phyloP scores from a whole-genome alignment of 1,284 basidiomycete genomes.

The Termitomyces sp. region DNA sequence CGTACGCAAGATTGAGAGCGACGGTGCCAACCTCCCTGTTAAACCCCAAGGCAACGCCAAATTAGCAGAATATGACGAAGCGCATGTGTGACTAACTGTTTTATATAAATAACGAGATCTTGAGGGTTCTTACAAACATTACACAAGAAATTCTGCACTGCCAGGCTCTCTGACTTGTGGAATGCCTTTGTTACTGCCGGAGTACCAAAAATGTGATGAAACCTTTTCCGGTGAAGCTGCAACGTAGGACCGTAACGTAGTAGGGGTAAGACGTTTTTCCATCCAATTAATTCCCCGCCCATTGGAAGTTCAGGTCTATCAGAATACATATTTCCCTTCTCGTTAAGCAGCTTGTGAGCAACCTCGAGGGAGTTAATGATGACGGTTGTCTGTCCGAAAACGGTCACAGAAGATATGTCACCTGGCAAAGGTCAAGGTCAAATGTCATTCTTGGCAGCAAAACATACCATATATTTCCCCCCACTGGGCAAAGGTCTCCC shows the following conservation, averaged over 20 bases:
- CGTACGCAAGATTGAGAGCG: constrained; percentile 32
- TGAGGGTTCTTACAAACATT: constrained; percentile 39
- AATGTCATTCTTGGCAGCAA: too few species aligned
- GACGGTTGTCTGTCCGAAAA: constrained; percentile 35
- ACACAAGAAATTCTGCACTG: constrained; percentile 43
- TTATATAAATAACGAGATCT: constrained; percentile 37
- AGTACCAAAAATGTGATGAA: constrained; percentile 39
- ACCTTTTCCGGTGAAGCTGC: constrained; percentile 44
- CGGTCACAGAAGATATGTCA: constrained; percentile 27
- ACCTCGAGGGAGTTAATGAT: constrained; percentile 36
- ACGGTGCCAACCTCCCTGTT: constrained; percentile 27
- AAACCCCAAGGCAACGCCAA: neutral
- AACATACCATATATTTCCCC: constrained; percentile 11
- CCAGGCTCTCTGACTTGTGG: constrained; percentile 35
- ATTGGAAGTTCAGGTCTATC: constrained; percentile 31
- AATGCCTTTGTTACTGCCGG: constrained; percentile 26
- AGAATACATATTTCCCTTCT: constrained; percentile 38
- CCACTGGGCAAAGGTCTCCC: constrained; percentile 13
- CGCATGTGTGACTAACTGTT: neutral
- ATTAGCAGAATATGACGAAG: neutral
- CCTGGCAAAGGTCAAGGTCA: neutral
- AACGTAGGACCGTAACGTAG: constrained; percentile 40
- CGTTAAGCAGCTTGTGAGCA: constrained; percentile 37
- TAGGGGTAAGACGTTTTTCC: constrained; percentile 29
- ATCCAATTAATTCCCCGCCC: constrained; percentile 32